phyloP scores from a whole-genome alignment of 192 early-diverging fungal species.

The Funneliformis mosseae region DNA sequence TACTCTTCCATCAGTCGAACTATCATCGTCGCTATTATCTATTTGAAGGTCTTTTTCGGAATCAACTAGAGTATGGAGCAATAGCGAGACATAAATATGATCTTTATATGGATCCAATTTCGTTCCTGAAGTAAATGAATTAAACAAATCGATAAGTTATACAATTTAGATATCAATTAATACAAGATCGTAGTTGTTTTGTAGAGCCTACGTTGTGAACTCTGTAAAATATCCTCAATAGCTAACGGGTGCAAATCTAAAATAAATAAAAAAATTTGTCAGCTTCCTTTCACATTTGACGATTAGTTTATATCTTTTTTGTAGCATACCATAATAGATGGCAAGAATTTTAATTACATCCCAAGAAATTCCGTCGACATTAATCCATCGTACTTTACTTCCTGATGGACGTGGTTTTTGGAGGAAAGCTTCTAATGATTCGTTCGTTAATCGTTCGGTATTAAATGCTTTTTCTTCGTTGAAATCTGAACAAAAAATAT shows the following conservation, averaged over 20 bases:
- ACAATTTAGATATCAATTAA: not conserved
- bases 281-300: too few species aligned
- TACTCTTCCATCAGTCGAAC: not conserved
- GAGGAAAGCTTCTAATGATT: not conserved
- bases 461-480: not conserved
- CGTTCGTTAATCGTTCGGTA: not conserved
- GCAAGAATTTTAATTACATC: constrained; percentile 48
- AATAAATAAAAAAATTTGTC: not conserved
- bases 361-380: constrained; percentile 52
- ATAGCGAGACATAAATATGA: constrained; percentile 35
- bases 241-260: constrained; percentile 43
- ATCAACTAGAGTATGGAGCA: constrained; percentile 28
- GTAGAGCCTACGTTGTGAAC: constrained; percentile 2
- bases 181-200: not conserved
- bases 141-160: not conserved
- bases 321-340: constrained; percentile 38
- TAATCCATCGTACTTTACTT: constrained; percentile 57
- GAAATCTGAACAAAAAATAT: constrained; percentile 15
- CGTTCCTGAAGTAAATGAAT: not conserved
- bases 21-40: not conserved
- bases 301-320: not conserved
- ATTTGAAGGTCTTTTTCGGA: not conserved
- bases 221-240: constrained; percentile 38
- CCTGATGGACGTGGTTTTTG: constrained; percentile 39
- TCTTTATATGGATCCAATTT: constrained; percentile 35